Percentiles rank a stretch among this genome's conserved stretches.
These are phyloP conservation scores for Amanita muscaria DNA, from an alignment of 768 basidiomycete genomes.

Conservation along the genomic window DNA sequence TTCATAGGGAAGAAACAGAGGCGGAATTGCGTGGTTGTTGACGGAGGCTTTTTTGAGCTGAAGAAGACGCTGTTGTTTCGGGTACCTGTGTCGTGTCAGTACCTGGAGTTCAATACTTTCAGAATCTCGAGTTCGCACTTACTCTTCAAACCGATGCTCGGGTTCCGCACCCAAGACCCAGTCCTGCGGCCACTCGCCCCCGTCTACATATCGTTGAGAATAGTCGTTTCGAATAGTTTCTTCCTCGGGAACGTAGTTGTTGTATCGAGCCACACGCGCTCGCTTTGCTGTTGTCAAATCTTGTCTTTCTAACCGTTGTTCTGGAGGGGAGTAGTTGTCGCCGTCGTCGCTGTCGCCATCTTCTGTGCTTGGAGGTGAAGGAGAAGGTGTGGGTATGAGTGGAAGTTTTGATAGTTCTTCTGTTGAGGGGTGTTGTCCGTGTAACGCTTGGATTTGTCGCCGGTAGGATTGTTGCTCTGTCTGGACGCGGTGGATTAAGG, in stretches of 20 bases:
- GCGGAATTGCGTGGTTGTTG: conserved; percentile 56
- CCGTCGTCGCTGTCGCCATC: too few relatives aligned
- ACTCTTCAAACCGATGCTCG: conserved; percentile 92
- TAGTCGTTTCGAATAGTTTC: conserved; percentile 97
- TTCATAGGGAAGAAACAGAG: conserved; percentile 61
- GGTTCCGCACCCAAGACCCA: conserved; percentile 87
- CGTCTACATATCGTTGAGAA: conserved; percentile 81
- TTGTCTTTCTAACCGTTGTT: conserved; percentile 24
- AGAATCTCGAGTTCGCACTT: conserved; percentile 21
- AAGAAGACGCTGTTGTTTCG: conserved; percentile 83
- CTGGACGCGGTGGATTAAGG: conserved; percentile 49
- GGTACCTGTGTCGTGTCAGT: conserved; percentile 53
- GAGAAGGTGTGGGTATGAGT: conserved; percentile 47
- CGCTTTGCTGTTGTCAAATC: conserved; percentile 61
- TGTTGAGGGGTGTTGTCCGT: conserved; percentile 50
- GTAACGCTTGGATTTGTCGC: conserved; percentile 44
- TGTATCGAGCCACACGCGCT: conserved; percentile 59
- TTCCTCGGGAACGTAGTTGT: conserved; percentile 85
- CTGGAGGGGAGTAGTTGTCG: conserved; percentile 40
- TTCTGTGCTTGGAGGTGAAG: conserved; percentile 38
- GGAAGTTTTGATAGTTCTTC: conserved; percentile 47
- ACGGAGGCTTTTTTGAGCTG: conserved; percentile 77
- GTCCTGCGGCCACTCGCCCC: conserved; percentile 91
- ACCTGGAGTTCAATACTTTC: conserved; percentile 6
- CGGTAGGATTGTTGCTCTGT: conserved; percentile 48